Conservation (phyloP, 2,329 filamentous ascomycete species). For the Talaromyces piceae region DNA sequence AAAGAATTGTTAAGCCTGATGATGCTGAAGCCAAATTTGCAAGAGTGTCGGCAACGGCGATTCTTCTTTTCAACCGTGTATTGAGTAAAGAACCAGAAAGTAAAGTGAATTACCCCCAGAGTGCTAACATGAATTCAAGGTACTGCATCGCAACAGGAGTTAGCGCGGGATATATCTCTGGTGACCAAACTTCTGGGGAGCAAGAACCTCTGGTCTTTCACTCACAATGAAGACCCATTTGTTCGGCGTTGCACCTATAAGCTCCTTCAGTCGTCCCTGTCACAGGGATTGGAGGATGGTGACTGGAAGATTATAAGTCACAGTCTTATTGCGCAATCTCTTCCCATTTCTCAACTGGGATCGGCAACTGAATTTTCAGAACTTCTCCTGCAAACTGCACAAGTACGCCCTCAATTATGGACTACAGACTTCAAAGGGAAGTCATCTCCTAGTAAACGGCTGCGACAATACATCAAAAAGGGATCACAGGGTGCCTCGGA, state of each 20-base stretch:
- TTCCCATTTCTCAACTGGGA: constrained; percentile 64
- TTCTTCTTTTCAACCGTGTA: constrained; percentile 49
- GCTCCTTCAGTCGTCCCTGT: constrained; percentile 45
- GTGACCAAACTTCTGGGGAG: constrained; percentile 62
- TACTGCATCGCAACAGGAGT: constrained; percentile 38
- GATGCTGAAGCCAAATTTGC: constrained; percentile 82
- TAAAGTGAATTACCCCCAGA: too few relatives aligned
- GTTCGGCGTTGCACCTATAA: constrained; percentile 53
- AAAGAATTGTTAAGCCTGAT: constrained; percentile 72
- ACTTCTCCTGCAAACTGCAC: constrained; percentile 60
- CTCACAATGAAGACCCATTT: constrained; percentile 48
- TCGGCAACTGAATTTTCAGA: constrained; percentile 67
- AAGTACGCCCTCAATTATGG: constrained; percentile 64
- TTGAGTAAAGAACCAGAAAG: constrained; percentile 39
- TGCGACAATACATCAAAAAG: constrained; percentile 68
- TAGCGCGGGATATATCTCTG: constrained; percentile 52
- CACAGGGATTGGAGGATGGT: constrained; percentile 38
- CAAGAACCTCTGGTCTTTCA: constrained; percentile 54
- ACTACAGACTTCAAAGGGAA: constrained; percentile 55
- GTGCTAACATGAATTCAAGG: constrained; percentile 20
- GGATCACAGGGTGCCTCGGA: constrained; percentile 72
- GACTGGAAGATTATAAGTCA: constrained; percentile 62
- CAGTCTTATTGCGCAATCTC: constrained; percentile 65
- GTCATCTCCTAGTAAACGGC: constrained; percentile 47
- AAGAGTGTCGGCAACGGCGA: constrained; percentile 60